Percentiles rank a stretch among this genome's conserved stretches.
phyloP scores from a whole-genome alignment of 768 basidiomycete genomes.

The Hygrophorus pudorinus region DNA sequence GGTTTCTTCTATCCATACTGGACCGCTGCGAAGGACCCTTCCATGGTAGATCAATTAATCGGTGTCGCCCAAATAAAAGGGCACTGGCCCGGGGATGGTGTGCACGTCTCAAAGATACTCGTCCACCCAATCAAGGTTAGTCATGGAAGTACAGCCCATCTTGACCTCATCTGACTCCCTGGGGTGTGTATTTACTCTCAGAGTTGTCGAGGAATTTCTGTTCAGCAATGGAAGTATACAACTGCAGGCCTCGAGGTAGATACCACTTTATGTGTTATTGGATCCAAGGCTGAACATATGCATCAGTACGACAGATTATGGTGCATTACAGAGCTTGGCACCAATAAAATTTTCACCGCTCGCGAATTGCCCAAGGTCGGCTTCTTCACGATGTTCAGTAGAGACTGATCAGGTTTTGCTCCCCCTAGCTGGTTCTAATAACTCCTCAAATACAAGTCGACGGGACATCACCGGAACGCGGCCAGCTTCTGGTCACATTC shows the following conservation, averaged over 20 bases:
- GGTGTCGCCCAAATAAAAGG: not conserved
- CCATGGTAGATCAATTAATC: not conserved
- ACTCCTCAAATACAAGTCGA: slow-evolving; percentile 43
- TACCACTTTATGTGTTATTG: not conserved
- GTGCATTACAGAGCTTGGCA: slow-evolving; percentile 53
- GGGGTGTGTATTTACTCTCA: slow-evolving; percentile 18
- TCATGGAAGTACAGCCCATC: not conserved
- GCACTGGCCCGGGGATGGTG: slow-evolving; percentile 14
- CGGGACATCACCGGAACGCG: slow-evolving; percentile 32
- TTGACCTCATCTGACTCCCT: not conserved
- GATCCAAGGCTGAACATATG: slow-evolving; percentile 2
- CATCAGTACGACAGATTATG: slow-evolving; percentile 60
- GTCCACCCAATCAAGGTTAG: slow-evolving; percentile 63
- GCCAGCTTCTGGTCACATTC: slow-evolving; percentile 45
- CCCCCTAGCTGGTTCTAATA: slow-evolving; percentile 55
- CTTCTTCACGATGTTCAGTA: not conserved
- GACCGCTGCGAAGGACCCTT: not conserved
- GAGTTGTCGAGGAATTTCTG: slow-evolving; percentile 66
- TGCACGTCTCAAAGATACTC: slow-evolving; percentile 45
- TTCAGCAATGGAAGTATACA: slow-evolving; percentile 45
- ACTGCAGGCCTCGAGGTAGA: slow-evolving; percentile 56
- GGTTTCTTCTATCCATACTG: not conserved
- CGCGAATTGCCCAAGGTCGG: slow-evolving; percentile 51
- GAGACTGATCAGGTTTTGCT: not conserved
- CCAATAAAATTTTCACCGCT: slow-evolving; percentile 52